A percentile compares a stretch with the other conserved stretches of the same genome.
Conservation (phyloP, 306 rosid species). For the Inga oerstediana region DNA sequence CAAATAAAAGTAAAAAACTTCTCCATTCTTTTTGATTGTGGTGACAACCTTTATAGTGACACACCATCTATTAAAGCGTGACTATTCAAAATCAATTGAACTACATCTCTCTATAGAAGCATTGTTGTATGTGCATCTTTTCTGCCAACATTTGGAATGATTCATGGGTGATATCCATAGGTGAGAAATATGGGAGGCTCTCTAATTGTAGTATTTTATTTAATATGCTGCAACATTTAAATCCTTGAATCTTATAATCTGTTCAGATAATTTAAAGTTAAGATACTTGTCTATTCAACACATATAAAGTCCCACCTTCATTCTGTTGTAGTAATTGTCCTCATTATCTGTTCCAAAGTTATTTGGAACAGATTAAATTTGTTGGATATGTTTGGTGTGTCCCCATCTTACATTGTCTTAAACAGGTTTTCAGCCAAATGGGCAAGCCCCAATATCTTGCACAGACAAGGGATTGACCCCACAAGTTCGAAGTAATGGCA, state of each 20-base stretch:
- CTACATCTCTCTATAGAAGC: too few species aligned
- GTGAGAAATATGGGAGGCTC: neutral
- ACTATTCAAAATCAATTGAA: neutral
- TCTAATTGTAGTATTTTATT: neutral
- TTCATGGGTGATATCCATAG: neutral
- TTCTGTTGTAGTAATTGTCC: neutral
- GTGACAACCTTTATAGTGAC: neutral
- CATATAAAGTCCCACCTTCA: neutral
- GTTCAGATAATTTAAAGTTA: neutral
- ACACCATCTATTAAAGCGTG: neutral
- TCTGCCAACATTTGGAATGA: neutral
- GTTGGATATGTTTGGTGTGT: neutral
- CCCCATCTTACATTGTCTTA: neutral
- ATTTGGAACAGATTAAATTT: neutral
- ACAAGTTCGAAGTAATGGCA: slow-evolving; percentile 4
- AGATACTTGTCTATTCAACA: neutral
- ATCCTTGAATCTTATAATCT: neutral
- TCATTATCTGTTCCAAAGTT: neutral
- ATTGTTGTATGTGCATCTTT: too few species aligned
- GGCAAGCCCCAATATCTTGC: slow-evolving; percentile 53
- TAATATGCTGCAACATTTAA: neutral
- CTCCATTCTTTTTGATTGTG: neutral
- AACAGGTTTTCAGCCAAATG: slow-evolving; percentile 55
- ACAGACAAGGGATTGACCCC: slow-evolving; percentile 44
- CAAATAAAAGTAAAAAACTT: neutral